Evolutionary conservation across 148 eudicot species (phyloP).

Genomic region (Salicornia ramosissima): DNA sequence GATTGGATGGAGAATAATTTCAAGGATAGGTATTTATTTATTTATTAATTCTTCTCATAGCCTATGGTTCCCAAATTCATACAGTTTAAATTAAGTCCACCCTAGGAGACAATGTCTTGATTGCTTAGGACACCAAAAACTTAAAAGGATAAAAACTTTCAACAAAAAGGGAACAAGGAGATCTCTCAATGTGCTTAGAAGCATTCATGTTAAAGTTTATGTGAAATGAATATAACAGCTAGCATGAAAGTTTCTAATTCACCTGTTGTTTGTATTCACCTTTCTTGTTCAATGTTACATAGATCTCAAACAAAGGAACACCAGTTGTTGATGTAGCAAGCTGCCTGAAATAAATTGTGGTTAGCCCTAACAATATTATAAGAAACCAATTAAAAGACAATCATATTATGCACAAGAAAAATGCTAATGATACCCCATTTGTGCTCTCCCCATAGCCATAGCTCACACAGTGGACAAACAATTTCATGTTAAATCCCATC

Average conservation of each 20-base stretch:
- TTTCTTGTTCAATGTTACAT: conserved; percentile 53
- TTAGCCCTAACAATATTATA: neutral
- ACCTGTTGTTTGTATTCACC: conserved; percentile 93
- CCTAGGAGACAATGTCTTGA: neutral
- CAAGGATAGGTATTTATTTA: neutral
- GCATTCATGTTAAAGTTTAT: neutral
- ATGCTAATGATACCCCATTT: neutral
- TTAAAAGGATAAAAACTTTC: too few species aligned
- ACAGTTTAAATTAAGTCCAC: neutral
- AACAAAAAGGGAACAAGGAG: conserved; percentile 2
- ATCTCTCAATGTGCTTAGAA: neutral
- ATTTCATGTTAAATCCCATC: neutral
- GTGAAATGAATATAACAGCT: neutral
- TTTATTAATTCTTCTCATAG: neutral
- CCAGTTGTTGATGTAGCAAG: conserved; percentile 78
- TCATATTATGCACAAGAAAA: neutral
- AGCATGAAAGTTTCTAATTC: conserved; percentile 20
- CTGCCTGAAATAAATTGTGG: conserved; percentile 59
- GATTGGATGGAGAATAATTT: too few species aligned
- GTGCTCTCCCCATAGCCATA: neutral
- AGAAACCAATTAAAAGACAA: neutral
- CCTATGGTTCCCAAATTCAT: too few species aligned
- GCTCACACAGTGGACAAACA: neutral
- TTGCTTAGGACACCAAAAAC: neutral
- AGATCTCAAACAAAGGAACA: conserved; percentile 87